Conservation (phyloP, 441 rosid genomes). For the Adansonia madagascariensis region DNA sequence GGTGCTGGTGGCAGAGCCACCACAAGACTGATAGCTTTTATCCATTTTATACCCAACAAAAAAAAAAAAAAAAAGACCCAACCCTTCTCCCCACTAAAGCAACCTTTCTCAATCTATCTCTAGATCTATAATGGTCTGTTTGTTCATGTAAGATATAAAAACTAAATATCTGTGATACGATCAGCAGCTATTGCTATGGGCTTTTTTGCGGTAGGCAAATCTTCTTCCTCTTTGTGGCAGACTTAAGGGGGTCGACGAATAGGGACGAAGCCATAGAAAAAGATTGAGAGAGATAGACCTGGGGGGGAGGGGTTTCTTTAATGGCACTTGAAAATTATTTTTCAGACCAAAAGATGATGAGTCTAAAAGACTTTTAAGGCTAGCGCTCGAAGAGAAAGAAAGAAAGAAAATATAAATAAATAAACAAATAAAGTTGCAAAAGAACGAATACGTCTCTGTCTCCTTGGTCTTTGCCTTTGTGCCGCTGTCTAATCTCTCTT, state of each 20-base stretch:
- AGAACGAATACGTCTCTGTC: conserved; percentile 29
- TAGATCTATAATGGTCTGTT: conserved; percentile 23
- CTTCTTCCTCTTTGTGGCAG: conserved; percentile 7
- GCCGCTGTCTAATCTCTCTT: not conserved
- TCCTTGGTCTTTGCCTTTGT: conserved; percentile 18
- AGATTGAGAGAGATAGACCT: not conserved
- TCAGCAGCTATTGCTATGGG: conserved; percentile 10
- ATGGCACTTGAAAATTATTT: not conserved
- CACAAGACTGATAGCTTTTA: conserved; percentile 60
- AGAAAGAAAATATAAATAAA: not conserved
- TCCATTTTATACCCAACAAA: conserved; percentile 43
- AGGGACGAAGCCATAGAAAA: conserved; percentile 23
- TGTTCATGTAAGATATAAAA: not conserved
- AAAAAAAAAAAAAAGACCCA: not conserved
- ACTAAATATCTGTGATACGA: not conserved
- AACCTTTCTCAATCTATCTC: conserved; percentile 5
- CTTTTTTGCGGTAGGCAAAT: not conserved
- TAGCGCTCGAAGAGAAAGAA: not conserved
- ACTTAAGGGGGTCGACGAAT: conserved; percentile 24
- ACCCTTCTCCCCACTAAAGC: not conserved
- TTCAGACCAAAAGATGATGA: not conserved
- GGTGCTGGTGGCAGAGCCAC: conserved; percentile 50
- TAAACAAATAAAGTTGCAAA: not conserved
- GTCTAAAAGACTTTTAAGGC: not conserved
- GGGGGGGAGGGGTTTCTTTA: not conserved